Evolutionary conservation across 1,139 yeast species (phyloP).

Genomic region (Insectozyma bohioensis): DNA sequence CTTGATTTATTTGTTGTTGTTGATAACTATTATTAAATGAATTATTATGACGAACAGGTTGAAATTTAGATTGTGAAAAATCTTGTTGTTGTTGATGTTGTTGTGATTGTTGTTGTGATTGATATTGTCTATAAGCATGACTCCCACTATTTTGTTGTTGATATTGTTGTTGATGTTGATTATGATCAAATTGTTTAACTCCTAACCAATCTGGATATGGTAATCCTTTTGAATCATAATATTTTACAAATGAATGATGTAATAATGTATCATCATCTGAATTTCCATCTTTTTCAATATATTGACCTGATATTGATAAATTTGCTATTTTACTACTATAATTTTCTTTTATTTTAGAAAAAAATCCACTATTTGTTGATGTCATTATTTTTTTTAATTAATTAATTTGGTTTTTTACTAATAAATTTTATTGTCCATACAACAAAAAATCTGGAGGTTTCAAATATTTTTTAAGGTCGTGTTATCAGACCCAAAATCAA

Average conservation of each 20-base stretch:
- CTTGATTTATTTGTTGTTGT: constrained; percentile 17
- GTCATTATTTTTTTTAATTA: too few species aligned
- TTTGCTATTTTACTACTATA: constrained; percentile 36
- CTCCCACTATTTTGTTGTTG: too few species aligned
- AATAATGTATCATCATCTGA: constrained; percentile 42
- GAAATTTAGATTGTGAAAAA: constrained; percentile 18
- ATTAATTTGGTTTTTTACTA: too few species aligned
- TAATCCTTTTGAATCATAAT: constrained; percentile 31
- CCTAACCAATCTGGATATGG: constrained; percentile 52
- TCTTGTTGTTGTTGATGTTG: constrained; percentile 7
- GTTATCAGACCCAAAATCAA: too few species aligned
- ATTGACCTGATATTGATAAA: constrained; percentile 27
- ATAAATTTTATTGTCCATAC: too few species aligned
- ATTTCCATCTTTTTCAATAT: constrained; percentile 40
- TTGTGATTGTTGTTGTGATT: constrained; percentile 7
- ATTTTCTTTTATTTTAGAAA: constrained; percentile 38
- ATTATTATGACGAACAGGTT: constrained; percentile 30
- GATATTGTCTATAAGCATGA: constrained; percentile 5
- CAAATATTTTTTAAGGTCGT: too few species aligned
- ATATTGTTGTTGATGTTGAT: constrained; percentile 10
- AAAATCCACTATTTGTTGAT: constrained; percentile 28
- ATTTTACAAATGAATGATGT: constrained; percentile 46
- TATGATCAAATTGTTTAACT: constrained; percentile 17
- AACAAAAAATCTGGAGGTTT: too few species aligned
- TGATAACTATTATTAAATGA: constrained; percentile 23